These are phyloP conservation scores for Plasmodium cynomolgi DNA, from an alignment of 169 alveolate genomes.

Conservation along the genomic window DNA sequence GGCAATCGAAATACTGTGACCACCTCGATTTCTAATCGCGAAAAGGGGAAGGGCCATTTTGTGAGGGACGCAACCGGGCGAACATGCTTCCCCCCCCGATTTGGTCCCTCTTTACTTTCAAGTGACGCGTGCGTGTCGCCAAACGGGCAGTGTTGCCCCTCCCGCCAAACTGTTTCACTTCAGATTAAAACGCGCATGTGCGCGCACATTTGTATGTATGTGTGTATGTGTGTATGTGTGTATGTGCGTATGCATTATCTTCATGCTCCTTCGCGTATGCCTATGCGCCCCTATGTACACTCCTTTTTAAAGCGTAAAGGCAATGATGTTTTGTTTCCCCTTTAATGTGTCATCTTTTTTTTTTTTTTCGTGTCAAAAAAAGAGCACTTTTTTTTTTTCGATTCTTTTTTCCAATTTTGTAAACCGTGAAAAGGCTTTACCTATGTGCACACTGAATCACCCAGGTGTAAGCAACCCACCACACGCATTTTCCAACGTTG, in stretches of 20 bases:
- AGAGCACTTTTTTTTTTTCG: no score
- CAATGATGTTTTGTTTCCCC: neutral
- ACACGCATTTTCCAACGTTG: neutral
- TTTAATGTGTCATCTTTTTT: neutral
- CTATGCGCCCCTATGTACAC: neutral
- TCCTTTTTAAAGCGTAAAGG: neutral
- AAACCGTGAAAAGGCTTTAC: neutral
- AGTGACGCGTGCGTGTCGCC: neutral
- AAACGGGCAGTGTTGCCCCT: neutral
- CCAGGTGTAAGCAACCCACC: neutral
- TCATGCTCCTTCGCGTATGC: neutral
- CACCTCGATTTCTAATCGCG: neutral
- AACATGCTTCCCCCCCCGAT: neutral
- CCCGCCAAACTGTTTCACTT: neutral
- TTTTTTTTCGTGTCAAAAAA: no score
- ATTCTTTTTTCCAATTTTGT: neutral
- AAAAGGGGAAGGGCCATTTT: neutral
- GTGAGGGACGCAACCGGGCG: slow-evolving; percentile 11
- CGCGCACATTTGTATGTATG: neutral
- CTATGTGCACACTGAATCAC: neutral
- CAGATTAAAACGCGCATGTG: neutral
- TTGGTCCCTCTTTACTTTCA: neutral
- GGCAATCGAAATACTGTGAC: neutral
- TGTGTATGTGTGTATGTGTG: neutral
- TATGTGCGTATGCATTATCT: neutral